Percentiles rank a stretch among this genome's conserved stretches.
Conservation (phyloP, 2,329 filamentous ascomycete genomes). For the Venturia nashicola region DNA sequence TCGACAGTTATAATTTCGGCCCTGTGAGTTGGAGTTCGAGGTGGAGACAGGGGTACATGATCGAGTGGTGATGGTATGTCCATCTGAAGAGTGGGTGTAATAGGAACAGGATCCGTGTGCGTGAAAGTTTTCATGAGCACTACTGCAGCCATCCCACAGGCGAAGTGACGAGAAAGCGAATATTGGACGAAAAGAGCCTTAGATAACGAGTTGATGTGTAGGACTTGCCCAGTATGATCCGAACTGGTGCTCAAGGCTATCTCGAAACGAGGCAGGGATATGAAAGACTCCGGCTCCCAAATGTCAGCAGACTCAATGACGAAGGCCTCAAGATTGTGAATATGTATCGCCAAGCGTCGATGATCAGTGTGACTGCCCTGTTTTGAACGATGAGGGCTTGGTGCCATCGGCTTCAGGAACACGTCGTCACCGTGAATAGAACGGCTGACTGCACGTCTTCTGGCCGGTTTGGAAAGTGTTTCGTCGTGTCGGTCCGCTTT, state of each 20-base stretch:
- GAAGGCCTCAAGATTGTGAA: constrained; percentile 75
- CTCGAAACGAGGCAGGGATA: constrained; percentile 78
- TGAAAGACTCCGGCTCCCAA: constrained; percentile 73
- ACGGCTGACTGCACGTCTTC: constrained; percentile 62
- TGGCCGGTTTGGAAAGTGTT: constrained; percentile 41
- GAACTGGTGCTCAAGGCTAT: constrained; percentile 73
- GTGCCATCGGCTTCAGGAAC: constrained; percentile 41
- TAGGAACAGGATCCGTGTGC: constrained; percentile 1
- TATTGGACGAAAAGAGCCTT: constrained; percentile 75
- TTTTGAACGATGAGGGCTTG: constrained; percentile 41
- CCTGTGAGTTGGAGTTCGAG: not conserved
- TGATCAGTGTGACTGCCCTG: constrained; percentile 53
- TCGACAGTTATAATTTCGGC: constrained; percentile 72
- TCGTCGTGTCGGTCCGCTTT: constrained; percentile 65
- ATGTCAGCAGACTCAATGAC: constrained; percentile 79
- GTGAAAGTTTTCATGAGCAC: constrained; percentile 46
- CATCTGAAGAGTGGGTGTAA: not conserved
- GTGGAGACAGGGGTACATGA: constrained; percentile 2
- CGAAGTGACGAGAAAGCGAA: constrained; percentile 87
- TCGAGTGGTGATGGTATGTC: not conserved
- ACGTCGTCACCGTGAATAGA: constrained; percentile 48
- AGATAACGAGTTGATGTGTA: constrained; percentile 74
- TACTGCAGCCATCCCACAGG: constrained; percentile 66
- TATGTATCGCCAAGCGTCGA: constrained; percentile 66
- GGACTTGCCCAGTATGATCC: constrained; percentile 75